Base-by-base conservation (phyloP, 2,329 filamentous ascomycete species). In the Sarocladium strictum region DNA sequence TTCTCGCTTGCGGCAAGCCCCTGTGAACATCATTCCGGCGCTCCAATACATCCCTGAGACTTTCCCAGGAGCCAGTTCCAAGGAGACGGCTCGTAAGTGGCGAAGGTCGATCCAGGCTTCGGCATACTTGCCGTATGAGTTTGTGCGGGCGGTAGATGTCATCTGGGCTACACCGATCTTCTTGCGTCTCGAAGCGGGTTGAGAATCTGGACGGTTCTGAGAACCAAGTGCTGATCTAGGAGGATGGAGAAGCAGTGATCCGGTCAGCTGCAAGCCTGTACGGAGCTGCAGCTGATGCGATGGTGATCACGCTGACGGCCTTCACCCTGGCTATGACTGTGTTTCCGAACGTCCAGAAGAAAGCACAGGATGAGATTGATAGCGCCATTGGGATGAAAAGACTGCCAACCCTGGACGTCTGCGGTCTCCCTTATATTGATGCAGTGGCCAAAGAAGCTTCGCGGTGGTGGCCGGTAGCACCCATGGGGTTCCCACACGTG, bases 401-500 rank as follows among this genome's bases (percentile, higher is more conserved):
- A 0, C 56, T 68, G 12, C 66, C 66, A 1, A 58, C 26, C 2
- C 54, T 62, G 1, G 55, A 56, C 2, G 66, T 67, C 55, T 57
- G 61, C 0, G 60, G 55, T 1, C 58, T 68, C n/a, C 64, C 64
- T 1, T 68, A 68, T n/a, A 43, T 65, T 9, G 51, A 62, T 41
- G 62, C 62, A 12, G 27, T 65, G n/a, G 58, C 66, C 14, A 66
- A 65, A 12, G 64, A 67, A 53, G 53, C 56, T 2, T 17, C 58
- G 35, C 47, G 65, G 3, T 67, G 62, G 62, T 59, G 58, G 53
- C 64, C 64, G 2, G 56, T 67, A 3, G 58, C 64, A 0, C 69
- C 70, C 0, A 62, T 73, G 50, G 63, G 67, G 0, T 64, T 79
- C 2, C 64, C 69, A 0, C 72, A 76, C 40, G 62, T 62, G 2